Evolutionary conservation across 176 grass and related monocot species (phyloP), one percentile per base, ranked within the genome.

Genomic region (Aegilops sharonensis): DNA sequence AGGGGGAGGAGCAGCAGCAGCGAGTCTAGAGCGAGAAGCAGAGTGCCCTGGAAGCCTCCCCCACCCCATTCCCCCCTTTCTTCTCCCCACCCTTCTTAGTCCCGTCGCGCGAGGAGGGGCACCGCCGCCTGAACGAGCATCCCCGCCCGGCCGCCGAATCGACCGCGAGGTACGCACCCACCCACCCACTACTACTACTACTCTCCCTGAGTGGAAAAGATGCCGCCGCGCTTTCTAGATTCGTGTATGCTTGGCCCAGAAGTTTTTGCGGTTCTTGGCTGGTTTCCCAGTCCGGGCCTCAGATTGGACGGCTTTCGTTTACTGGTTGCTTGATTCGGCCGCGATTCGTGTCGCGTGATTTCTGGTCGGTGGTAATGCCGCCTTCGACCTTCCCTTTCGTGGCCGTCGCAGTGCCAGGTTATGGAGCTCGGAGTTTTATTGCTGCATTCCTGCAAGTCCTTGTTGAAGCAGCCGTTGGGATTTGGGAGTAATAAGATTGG

Each of bases 11-110:
- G 31, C 31, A 31, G 42, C 6, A 47, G 25, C 35, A 13, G 2
- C 6, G 52, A 82, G 35, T 67, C 89, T 75, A 18, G 50, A 54
- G 69, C 78, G 29, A 88, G 64, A 83, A 86, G 71, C 81, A 76
- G 82, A 68, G 86, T 85, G 85, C 77, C 5, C 65, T 8, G 43
- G 13, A 89, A 87, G 80, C 86, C 77, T 52, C 64, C 14, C 10
- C 43, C 43, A 47, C 43, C 79, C 40, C 11, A 12, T n/a, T 17
- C 52, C 65, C 67, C 40, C 6, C 43, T 11, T 27, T 54, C 66
- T 64, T 10, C 43, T 47, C 43, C 7, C n/a, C 18, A 11, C 47
- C 39, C 76, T 79, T 81, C 78, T 82, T 85, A 81, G 81, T 17
- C 43, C 69, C 60, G 0, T 76, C 79, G 71, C 32, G 3, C 73